Base-by-base conservation (phyloP, 345 rosid genomes). In the Hibiscus syriacus region DNA sequence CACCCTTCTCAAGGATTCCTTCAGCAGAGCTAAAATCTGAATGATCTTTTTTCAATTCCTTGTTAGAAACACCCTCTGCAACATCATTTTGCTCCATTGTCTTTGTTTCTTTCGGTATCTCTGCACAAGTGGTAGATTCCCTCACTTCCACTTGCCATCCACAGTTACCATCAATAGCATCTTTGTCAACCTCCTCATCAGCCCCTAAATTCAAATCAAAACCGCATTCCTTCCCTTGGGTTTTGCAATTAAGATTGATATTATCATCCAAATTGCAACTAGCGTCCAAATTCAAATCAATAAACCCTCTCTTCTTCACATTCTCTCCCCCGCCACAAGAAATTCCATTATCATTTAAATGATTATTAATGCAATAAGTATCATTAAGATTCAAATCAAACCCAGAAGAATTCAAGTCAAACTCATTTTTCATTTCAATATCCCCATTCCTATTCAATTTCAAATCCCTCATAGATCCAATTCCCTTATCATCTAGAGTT, bases 161-260 rank as follows among this genome's bases (percentile, higher is more conserved):
- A 66, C 5, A 45, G 22, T 43, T 74, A 69, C 38, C 41, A 76
- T 66, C 77, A 10, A 7, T 19, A 10, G 43, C 80, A 60, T 84
- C 88, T 70, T 79, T 79, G 43, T 20, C 38, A 62, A 19, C 67
- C 41, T 83, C 94, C 39, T 70, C 78, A 53, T 79, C 84, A 52
- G 77, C 76, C 36, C 79, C 91, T 74, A 89, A 70, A 80, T 94
- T 94, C 82, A 90, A 85, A 89, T 90, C 97, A 77, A 94, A 87
- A 32, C 78, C 70, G 14, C 82, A 74, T 59, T 78, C 85, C 73
- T 63, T 87, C 79, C 83, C 80, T 73, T 29, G 78, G 13, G 68
- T 36, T 62, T 69, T 68, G 26, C 69, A 70, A 46, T 69, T 58
- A 46, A 34, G 57, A 69, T 29, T 48, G 52, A 68, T 73, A 73